Evolutionary conservation across 257 asterid genomes (phyloP).

Genomic region (Plectranthus barbatus): DNA sequence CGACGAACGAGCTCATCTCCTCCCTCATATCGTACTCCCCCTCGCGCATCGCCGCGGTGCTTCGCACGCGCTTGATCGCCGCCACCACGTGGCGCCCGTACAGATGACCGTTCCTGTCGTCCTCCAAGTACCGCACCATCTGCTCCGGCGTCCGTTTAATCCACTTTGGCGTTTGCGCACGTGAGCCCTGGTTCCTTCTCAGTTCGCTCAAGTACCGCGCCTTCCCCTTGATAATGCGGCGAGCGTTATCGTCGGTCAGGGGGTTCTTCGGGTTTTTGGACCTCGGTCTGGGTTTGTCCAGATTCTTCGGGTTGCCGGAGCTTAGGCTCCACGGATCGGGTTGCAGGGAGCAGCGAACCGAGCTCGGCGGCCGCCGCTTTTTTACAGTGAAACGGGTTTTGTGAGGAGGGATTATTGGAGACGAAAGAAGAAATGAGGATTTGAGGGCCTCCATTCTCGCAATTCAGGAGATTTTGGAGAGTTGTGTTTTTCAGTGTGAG

Average conservation of each 20-base stretch:
- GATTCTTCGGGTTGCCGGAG: slow-evolving; percentile 48
- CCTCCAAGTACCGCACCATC: slow-evolving; percentile 81
- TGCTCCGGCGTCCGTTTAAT: slow-evolving; percentile 85
- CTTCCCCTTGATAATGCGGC: slow-evolving; percentile 87
- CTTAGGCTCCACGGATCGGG: slow-evolving; percentile 93
- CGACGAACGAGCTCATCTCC: slow-evolving; percentile 74
- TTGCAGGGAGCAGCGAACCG: slow-evolving; percentile 38
- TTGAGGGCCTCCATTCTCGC: slow-evolving; percentile 55
- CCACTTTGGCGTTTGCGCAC: slow-evolving; percentile 83
- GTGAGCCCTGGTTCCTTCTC: slow-evolving; percentile 87
- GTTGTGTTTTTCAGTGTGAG: background rate
- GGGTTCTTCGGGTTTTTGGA: slow-evolving; percentile 71
- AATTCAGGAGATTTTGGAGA: slow-evolving; percentile 6
- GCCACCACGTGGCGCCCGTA: slow-evolving; percentile 87
- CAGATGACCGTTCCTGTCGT: slow-evolving; percentile 79
- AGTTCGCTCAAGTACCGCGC: slow-evolving; percentile 66
- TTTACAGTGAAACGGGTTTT: slow-evolving; percentile 10
- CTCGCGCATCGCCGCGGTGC: slow-evolving; percentile 49
- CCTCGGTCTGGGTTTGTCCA: slow-evolving; percentile 61
- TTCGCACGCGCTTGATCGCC: slow-evolving; percentile 76
- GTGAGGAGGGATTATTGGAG: slow-evolving; percentile 26
- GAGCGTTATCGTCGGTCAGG: slow-evolving; percentile 85
- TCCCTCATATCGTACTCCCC: slow-evolving; percentile 77
- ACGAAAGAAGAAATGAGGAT: slow-evolving; percentile 45
- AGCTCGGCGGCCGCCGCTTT: slow-evolving; percentile 16